phyloP scores from a whole-genome alignment of 2,329 filamentous ascomycete species.

The Ophiostoma angusticollis region DNA sequence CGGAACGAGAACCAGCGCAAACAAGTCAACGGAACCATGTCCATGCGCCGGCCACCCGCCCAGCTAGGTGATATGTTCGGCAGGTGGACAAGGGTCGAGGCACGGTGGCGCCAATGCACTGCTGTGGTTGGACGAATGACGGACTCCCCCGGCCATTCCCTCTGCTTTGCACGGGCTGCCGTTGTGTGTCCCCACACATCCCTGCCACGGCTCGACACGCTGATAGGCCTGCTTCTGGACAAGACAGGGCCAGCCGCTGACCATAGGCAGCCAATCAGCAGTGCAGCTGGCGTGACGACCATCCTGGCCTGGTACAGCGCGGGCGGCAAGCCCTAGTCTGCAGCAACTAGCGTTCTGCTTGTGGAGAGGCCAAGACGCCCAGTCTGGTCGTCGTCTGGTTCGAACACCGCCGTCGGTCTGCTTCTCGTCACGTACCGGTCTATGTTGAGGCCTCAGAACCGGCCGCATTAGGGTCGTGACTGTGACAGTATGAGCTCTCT shows the following conservation, averaged over 20 bases:
- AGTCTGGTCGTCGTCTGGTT: no score
- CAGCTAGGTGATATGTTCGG: conserved; percentile 9
- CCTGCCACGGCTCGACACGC: conserved; percentile 15
- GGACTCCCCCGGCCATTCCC: conserved; percentile 4
- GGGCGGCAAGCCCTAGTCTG: conserved; percentile 41
- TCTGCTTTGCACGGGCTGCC: conserved; percentile 5
- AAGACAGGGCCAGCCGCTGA: neutral
- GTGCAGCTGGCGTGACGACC: conserved; percentile 25
- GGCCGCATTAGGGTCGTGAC: no score
- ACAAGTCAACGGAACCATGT: no score
- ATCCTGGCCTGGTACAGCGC: conserved; percentile 23
- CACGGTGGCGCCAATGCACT: conserved; percentile 8
- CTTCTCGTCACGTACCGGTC: no score
- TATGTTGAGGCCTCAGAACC: no score
- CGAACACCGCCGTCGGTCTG: no score
- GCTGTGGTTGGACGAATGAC: conserved; percentile 5
- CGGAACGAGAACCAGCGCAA: no score
- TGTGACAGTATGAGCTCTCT: no score
- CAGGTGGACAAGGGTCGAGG: conserved; percentile 1
- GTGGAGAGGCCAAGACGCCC: no score
- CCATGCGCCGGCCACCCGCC: no score
- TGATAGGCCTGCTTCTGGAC: conserved; percentile 22
- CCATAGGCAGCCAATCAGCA: conserved; percentile 25
- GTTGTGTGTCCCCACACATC: conserved; percentile 14
- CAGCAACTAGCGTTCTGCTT: no score